Evolutionary conservation across 306 rosid species (phyloP).

Genomic region (Mucuna pruriens): DNA sequence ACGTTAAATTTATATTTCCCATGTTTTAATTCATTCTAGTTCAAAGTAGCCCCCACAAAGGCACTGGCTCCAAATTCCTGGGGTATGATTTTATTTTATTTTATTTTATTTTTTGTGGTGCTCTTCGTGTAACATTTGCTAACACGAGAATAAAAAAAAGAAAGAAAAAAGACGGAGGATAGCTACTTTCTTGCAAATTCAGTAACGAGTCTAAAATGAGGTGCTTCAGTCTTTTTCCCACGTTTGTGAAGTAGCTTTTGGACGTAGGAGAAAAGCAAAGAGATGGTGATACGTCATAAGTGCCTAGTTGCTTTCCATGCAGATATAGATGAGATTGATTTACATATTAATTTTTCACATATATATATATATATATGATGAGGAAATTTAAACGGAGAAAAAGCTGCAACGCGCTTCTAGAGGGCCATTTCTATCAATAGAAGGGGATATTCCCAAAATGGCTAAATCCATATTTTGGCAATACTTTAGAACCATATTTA

Average conservation of each 20-base stretch:
- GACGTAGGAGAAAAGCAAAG: constrained; percentile 30
- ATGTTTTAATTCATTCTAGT: background rate
- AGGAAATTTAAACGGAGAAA: background rate
- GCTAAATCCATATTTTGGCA: background rate
- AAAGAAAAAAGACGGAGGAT: background rate
- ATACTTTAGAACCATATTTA: background rate
- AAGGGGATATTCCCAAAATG: background rate
- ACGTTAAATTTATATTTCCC: background rate
- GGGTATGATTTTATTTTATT: background rate
- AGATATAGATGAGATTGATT: constrained; percentile 16
- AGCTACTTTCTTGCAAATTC: constrained; percentile 16
- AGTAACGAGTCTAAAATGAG: constrained; percentile 24
- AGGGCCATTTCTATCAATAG: constrained; percentile 15
- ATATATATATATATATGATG: background rate
- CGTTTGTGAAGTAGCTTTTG: constrained; percentile 32
- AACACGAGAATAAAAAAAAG: background rate
- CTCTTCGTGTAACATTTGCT: background rate
- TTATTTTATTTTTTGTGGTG: background rate
- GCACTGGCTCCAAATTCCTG: background rate
- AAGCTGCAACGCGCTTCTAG: background rate
- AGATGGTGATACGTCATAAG: constrained; percentile 30
- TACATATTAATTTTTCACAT: background rate
- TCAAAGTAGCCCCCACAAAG: background rate
- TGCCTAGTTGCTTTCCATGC: constrained; percentile 50
- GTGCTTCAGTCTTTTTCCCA: constrained; percentile 27